These are phyloP conservation scores for Linum lewisii DNA, from an alignment of 345 rosid genomes.

Conservation along the genomic window DNA sequence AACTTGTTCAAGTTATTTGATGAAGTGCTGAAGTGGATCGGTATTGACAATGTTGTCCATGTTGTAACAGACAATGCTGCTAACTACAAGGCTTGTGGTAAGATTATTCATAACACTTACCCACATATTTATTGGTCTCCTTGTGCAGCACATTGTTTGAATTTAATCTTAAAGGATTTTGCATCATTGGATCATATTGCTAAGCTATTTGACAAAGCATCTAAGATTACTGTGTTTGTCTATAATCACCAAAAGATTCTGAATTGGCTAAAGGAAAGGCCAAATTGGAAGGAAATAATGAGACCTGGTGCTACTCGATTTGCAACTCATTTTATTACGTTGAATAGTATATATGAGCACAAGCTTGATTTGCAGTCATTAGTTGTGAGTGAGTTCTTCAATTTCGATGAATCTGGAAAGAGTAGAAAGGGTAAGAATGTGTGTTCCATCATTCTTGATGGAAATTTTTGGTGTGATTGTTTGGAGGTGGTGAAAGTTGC, in stretches of 20 bases:
- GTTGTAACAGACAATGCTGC: background rate
- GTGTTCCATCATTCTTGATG: too few species aligned
- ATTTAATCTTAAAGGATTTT: background rate
- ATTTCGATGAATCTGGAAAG: too few species aligned
- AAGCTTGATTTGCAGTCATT: too few species aligned
- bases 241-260: conserved; percentile 1
- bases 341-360: too few species aligned
- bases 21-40: background rate
- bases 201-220: too few species aligned
- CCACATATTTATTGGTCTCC: background rate
- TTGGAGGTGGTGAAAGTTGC: too few species aligned
- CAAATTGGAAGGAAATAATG: background rate
- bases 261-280: conserved; percentile 3
- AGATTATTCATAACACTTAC: background rate
- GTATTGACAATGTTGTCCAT: background rate
- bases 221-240: too few species aligned
- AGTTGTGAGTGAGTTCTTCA: too few species aligned
- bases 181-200: background rate
- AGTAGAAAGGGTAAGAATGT: too few species aligned
- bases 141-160: background rate
- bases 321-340: too few species aligned
- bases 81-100: background rate
- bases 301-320: conserved; percentile 1
- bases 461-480: too few species aligned
- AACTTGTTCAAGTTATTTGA: background rate